Percentiles rank a stretch among this genome's conserved stretches.
Evolutionary conservation across 306 rosid genomes (phyloP).

Genomic region (Cercis canadensis): DNA sequence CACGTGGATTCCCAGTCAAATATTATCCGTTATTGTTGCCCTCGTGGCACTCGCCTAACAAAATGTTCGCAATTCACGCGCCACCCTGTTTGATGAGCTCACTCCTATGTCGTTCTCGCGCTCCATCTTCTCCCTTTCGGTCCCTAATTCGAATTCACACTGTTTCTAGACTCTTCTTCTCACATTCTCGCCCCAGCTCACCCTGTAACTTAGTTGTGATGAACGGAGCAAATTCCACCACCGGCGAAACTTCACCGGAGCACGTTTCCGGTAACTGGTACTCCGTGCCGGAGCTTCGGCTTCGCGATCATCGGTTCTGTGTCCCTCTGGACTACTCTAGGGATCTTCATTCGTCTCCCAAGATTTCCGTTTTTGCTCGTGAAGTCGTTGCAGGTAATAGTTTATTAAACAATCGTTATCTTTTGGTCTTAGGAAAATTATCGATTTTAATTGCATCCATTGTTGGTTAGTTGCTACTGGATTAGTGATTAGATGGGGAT

Average conservation of each 20-base stretch:
- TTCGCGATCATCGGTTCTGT: constrained; percentile 77
- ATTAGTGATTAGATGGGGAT: constrained; percentile 13
- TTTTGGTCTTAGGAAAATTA: not conserved
- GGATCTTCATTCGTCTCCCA: constrained; percentile 46
- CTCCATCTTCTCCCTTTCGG: constrained; percentile 11
- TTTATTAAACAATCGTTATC: not conserved
- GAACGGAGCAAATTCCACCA: constrained; percentile 33
- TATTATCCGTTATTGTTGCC: not conserved
- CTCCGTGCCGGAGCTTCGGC: constrained; percentile 84
- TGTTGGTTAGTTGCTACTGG: not conserved
- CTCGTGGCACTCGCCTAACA: not conserved
- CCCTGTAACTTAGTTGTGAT: constrained; percentile 34
- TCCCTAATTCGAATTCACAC: constrained; percentile 31
- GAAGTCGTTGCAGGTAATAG: constrained; percentile 81
- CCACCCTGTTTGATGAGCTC: constrained; percentile 37
- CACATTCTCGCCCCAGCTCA: constrained; percentile 34
- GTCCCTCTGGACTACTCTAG: constrained; percentile 77
- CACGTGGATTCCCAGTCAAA: not conserved
- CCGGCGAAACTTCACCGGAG: constrained; percentile 45
- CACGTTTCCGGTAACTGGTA: constrained; percentile 73
- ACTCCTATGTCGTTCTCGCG: constrained; percentile 10
- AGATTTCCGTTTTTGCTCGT: constrained; percentile 86
- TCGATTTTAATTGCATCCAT: constrained; percentile 16
- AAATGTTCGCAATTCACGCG: constrained; percentile 49
- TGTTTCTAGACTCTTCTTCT: constrained; percentile 22